Conservation (phyloP, 2,329 filamentous ascomycete species). For the Chrysosporium keratinophilum region DNA sequence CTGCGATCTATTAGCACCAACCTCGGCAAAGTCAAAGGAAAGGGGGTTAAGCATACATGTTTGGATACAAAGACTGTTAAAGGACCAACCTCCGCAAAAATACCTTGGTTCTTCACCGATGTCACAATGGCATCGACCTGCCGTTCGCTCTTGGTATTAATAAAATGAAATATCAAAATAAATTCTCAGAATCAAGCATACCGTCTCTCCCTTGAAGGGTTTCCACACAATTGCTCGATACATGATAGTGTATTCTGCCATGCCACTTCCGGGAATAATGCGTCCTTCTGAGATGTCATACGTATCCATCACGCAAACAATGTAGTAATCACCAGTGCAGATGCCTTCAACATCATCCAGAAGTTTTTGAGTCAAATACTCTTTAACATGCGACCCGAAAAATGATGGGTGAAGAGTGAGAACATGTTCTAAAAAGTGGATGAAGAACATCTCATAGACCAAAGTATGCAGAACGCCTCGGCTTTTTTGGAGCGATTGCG, state of each 20-base stretch:
- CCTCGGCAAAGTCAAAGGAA: conserved; percentile 25
- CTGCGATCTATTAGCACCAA: conserved; percentile 36
- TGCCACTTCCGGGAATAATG: conserved; percentile 79
- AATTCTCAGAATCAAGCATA: conserved; percentile 40
- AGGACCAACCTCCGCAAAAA: conserved; percentile 51
- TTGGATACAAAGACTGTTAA: conserved; percentile 46
- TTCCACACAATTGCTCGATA: conserved; percentile 97
- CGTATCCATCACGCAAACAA: conserved; percentile 95
- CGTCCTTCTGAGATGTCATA: conserved; percentile 89
- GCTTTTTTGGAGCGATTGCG: too few relatives aligned
- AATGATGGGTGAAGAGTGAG: conserved; percentile 95
- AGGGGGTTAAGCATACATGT: conserved; percentile 53
- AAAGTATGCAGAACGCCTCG: background rate
- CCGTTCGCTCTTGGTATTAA: conserved; percentile 14
- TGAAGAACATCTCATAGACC: conserved; percentile 76
- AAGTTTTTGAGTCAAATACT: conserved; percentile 79
- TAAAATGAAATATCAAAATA: background rate
- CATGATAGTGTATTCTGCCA: conserved; percentile 87
- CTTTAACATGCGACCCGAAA: conserved; percentile 87
- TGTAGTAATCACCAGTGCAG: conserved; percentile 91
- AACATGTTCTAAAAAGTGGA: conserved; percentile 89
- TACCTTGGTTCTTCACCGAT: conserved; percentile 78
- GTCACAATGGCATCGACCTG: conserved; percentile 90
- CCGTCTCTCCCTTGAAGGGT: conserved; percentile 95
- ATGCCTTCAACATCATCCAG: conserved; percentile 90